Evolutionary conservation across 2,329 filamentous ascomycete genomes (phyloP), one percentile per base, ranked within the genome.

Genomic region (Diaporthe longicolla): DNA sequence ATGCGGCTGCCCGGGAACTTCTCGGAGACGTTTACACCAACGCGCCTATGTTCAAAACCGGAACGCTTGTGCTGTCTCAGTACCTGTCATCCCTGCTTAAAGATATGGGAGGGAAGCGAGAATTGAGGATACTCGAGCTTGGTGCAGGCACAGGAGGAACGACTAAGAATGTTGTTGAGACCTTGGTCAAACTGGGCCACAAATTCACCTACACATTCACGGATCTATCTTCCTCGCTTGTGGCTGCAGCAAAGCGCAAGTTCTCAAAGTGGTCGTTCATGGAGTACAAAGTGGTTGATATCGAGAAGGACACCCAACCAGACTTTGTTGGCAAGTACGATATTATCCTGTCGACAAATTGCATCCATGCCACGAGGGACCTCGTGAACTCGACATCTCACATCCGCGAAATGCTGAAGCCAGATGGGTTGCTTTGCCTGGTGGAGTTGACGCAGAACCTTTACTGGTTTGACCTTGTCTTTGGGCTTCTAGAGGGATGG

Each of bases 121-220:
- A 78, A 4, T 75, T 85, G n/a, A 77, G 79, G 3, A 83, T 87
- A 50, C 79, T 88, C 68, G 85, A 87, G 76, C 74, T 86, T 10
- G 85, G 85, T 0, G 84, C 81, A 0, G 85, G 85, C 15, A 85
- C 84, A 0, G 85, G 85, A 3, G 84, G 83, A 0, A 87, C 85
- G 0, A 84, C 86, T 0, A 76, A 74, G 15, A 71, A 77, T 1
- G 32, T 86, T 1, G 71, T 84, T 0, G 73, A 79, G 0, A 54
- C 72, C 0, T 77, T 87, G 4, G 73, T 70, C 0, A 29, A 29
- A 0, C 63, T 72, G 0, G 77, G 76, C 11, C 71, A 83, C 3
- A 73, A 75, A 0, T 75, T 86, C n/a, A 72, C 79, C 8, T 87
- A 87, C 72, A 84, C 83, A 0, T 84, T 86, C 73, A 86, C 85